phyloP scores from a whole-genome alignment of 1,139 yeast species.

The Geotrichum citri-aurantii region DNA sequence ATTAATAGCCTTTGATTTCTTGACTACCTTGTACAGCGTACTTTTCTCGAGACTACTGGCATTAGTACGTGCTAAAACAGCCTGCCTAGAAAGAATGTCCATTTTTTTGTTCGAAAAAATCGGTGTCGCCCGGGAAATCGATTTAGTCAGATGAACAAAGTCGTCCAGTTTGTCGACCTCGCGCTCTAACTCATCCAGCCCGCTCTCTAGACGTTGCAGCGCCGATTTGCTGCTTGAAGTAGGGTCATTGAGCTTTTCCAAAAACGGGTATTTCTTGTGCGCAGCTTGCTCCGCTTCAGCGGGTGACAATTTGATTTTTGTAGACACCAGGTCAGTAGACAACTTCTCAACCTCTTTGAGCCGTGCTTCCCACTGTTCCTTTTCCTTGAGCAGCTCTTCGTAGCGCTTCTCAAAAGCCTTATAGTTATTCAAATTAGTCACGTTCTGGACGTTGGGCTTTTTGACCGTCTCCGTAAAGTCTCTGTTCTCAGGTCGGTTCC shows the following conservation, averaged over 20 bases:
- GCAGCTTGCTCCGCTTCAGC: not conserved
- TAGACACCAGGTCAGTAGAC: conserved; percentile 3
- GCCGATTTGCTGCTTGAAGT: not conserved
- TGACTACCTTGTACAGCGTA: conserved; percentile 4
- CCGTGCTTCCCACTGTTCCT: conserved; percentile 44
- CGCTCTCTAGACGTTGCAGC: not conserved
- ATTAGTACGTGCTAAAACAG: not conserved
- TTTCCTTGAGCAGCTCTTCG: conserved; percentile 43
- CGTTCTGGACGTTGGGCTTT: conserved; percentile 54
- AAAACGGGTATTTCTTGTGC: conserved; percentile 5
- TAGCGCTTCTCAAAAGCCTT: conserved; percentile 45
- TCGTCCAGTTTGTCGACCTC: conserved; percentile 14
- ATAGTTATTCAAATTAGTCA: conserved; percentile 45
- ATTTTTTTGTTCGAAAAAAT: conserved; percentile 9
- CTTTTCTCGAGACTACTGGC: conserved; percentile 4
- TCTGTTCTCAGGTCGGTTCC: conserved; percentile 38
- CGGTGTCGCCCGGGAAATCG: conserved; percentile 7
- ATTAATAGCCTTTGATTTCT: conserved; percentile 6
- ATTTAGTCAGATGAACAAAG: conserved; percentile 9
- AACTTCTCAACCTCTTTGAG: conserved; percentile 16
- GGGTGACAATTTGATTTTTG: not conserved
- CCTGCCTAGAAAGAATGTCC: not conserved
- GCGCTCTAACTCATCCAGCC: conserved; percentile 7
- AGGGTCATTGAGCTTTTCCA: not conserved
- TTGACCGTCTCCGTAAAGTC: conserved; percentile 30